Conservation (phyloP, 2,329 filamentous ascomycete genomes). For the Fusarium equiseti region DNA sequence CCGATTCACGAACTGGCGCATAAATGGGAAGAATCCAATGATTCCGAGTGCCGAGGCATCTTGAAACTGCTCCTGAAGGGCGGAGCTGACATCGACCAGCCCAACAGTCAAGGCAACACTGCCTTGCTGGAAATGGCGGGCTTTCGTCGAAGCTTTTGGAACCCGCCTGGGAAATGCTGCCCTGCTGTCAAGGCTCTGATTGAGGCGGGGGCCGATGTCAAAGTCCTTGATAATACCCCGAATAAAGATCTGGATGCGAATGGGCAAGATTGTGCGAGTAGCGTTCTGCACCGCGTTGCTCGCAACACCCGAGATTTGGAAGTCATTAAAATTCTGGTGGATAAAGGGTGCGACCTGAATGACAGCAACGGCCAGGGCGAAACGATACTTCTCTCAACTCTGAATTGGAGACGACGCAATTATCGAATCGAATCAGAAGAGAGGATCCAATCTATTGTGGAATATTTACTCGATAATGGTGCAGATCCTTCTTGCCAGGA, state of each 20-base stretch:
- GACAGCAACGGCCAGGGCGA: background rate
- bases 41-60: conserved; percentile 11
- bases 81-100: conserved; percentile 27
- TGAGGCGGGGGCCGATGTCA: conserved; percentile 16
- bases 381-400: conserved; percentile 2
- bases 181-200: conserved; percentile 22
- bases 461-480: conserved; percentile 32
- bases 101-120: conserved; percentile 1
- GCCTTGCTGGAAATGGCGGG: conserved; percentile 4
- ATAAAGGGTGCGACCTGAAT: conserved; percentile 31
- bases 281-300: conserved; percentile 15
- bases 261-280: background rate
- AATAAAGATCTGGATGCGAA: too few relatives aligned
- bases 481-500: conserved; percentile 19
- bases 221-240: background rate
- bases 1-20: conserved; percentile 23
- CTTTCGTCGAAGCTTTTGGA: too few relatives aligned
- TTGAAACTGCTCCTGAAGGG: conserved; percentile 28
- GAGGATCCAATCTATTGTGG: conserved; percentile 3
- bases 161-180: background rate
- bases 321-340: conserved; percentile 21
- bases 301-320: background rate
- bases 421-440: background rate
- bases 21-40: conserved; percentile 18
- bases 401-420: background rate